Conservation (phyloP, 202 grass and related monocot species). For the Brachypodium distachyon region DNA sequence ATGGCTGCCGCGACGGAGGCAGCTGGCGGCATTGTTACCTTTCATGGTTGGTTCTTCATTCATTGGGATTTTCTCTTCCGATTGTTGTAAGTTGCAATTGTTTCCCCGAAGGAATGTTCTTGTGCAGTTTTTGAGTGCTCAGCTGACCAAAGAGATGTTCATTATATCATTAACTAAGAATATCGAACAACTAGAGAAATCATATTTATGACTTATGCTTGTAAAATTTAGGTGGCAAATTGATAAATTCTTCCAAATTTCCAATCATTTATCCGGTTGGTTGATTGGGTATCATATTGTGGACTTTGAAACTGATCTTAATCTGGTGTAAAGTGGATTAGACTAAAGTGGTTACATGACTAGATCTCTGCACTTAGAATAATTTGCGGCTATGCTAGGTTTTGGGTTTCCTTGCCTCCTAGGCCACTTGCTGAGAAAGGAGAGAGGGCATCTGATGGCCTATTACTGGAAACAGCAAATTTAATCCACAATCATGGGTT, state of each 20-base stretch:
- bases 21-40: slow-evolving; percentile 26
- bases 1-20: neutral
- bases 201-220: neutral
- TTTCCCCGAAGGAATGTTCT: slow-evolving; percentile 37
- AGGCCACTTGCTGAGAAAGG: neutral
- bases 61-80: slow-evolving; percentile 18
- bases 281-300: neutral
- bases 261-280: neutral
- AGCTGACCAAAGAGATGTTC: slow-evolving; percentile 25
- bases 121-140: slow-evolving; percentile 42
- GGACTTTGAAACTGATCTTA: slow-evolving; percentile 9
- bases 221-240: neutral
- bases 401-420: slow-evolving; percentile 4
- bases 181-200: neutral
- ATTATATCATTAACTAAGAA: neutral
- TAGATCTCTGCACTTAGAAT: slow-evolving; percentile 4
- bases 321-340: neutral
- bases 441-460: neutral
- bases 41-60: slow-evolving; percentile 29
- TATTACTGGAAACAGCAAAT: slow-evolving; percentile 13
- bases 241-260: neutral
- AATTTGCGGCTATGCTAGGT: neutral
- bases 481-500: slow-evolving; percentile 38
- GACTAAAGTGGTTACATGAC: neutral
- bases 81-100: slow-evolving; percentile 47